Base-by-base conservation (phyloP, 441 rosid genomes). In the Sinapis alba region DNA sequence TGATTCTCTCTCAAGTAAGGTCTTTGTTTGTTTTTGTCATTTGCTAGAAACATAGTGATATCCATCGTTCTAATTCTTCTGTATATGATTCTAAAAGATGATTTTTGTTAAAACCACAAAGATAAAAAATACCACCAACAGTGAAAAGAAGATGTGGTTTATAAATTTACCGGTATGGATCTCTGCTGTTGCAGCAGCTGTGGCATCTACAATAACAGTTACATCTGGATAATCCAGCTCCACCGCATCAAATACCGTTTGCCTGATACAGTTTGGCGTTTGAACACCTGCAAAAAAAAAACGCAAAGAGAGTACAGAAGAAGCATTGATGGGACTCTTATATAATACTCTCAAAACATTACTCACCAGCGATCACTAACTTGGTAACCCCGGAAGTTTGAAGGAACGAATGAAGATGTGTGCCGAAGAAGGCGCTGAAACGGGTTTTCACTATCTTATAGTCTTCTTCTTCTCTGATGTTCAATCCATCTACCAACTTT, bases 181-280 rank as follows among this genome's bases (percentile, higher is more conserved):
- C 19, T 88, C 90, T 24, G 89, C 88, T 47, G 98, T 88, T 10
- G 90, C 90, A 76, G 99, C 94, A 60, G 99, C 98, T 0, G 99
- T 92, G 70, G 96, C 97, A 85, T 95, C 94, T 5, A 70, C 63
- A 50, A 95, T 81, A 62, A 92, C 87, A 18, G 84, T 71, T 64
- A 92, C 89, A 24, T 75, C 53, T 68, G 18, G 78, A 78, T 89
- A 92, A 83, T 89, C 91, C 53, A 88, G 74, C 38, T 83, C 94
- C 54, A 92, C 90, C 0, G 94, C 97, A 75, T 95, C 99, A 78
- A 89, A 92, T 21, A 81, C 91, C 2, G 94, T 91, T 76, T 90
- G 96, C 71, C 99, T 80, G 65, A 92, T 84, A 84, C 98, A 91
- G 56, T 91, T 95, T 6, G 97, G 97, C 62, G 98, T 90, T 78